These are phyloP conservation scores for Penicillium turbatum DNA, from an alignment of 495 filamentous ascomycete genomes.

Conservation along the genomic window DNA sequence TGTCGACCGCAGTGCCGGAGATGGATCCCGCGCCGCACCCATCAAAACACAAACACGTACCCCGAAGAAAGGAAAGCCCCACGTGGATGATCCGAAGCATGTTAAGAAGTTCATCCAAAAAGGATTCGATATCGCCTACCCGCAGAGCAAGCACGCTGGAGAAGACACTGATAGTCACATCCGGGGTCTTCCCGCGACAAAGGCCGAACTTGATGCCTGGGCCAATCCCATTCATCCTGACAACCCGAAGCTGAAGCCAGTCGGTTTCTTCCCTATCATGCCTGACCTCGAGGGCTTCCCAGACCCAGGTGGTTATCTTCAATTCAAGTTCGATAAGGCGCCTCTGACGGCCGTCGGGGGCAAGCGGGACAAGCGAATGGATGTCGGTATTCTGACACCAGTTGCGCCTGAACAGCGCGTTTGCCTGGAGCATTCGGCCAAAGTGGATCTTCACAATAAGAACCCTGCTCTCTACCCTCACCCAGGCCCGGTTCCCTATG, in stretches of 20 bases:
- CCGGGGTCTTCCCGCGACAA: slow-evolving; percentile 51
- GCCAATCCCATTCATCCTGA: slow-evolving; percentile 73
- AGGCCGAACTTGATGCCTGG: slow-evolving; percentile 63
- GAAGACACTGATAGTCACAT: slow-evolving; percentile 47
- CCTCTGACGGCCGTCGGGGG: slow-evolving; percentile 55
- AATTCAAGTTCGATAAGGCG: slow-evolving; percentile 83
- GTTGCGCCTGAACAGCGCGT: slow-evolving; percentile 46
- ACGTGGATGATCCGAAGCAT: slow-evolving; percentile 72
- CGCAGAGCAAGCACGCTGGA: slow-evolving; percentile 56
- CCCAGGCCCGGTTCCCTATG: slow-evolving; percentile 57
- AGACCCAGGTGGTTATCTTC: slow-evolving; percentile 80
- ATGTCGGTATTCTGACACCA: slow-evolving; percentile 73
- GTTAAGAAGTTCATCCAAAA: slow-evolving; percentile 78
- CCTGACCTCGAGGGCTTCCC: slow-evolving; percentile 86
- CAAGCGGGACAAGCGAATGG: slow-evolving; percentile 75
- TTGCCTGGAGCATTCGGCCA: slow-evolving; percentile 45
- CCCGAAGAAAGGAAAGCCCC: slow-evolving; percentile 39
- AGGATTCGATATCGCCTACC: slow-evolving; percentile 80
- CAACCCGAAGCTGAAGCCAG: slow-evolving; percentile 69
- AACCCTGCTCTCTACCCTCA: slow-evolving; percentile 58
- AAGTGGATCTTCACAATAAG: slow-evolving; percentile 55
- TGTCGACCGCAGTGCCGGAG: slow-evolving; percentile 49
- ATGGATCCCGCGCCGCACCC: slow-evolving; percentile 29
- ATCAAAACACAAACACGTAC: slow-evolving; percentile 37
- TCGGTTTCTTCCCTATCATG: slow-evolving; percentile 76